phyloP scores from a whole-genome alignment of 306 rosid species.

The Quercus dentata region DNA sequence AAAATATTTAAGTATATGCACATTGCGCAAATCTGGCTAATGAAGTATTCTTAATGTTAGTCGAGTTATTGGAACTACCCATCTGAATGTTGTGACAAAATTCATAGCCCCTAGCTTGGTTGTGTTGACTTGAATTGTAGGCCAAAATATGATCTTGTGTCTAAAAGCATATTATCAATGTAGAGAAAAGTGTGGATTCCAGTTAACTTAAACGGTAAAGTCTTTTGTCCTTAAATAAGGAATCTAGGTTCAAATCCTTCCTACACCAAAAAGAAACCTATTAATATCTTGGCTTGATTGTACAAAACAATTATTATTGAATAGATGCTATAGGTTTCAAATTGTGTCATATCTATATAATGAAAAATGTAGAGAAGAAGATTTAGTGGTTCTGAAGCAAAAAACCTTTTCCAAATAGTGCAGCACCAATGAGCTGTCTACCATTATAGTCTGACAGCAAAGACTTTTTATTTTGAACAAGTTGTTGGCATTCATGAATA shows the following conservation, averaged over 20 bases:
- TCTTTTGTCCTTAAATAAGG: too few species aligned
- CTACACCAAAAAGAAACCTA: too few species aligned
- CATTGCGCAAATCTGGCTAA: not conserved
- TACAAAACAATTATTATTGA: too few species aligned
- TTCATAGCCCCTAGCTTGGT: not conserved
- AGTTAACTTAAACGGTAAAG: too few species aligned
- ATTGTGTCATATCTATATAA: too few species aligned
- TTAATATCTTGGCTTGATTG: too few species aligned
- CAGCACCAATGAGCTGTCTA: not conserved
- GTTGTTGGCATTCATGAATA: not conserved
- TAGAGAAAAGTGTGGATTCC: not conserved
- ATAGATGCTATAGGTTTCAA: too few species aligned
- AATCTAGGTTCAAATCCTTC: too few species aligned
- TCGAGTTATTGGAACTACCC: not conserved
- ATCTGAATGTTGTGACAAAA: not conserved
- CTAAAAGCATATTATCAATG: not conserved
- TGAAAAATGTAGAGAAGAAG: too few species aligned
- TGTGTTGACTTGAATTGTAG: not conserved
- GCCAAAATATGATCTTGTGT: not conserved
- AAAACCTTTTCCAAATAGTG: not conserved
- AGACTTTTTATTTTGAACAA: not conserved
- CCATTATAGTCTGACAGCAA: not conserved
- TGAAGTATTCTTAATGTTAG: not conserved
- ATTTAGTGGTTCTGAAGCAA: not conserved
- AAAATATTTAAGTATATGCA: not conserved